Conservation (phyloP, 164 flowering plant genomes). For the Magnolia officinalis region DNA sequence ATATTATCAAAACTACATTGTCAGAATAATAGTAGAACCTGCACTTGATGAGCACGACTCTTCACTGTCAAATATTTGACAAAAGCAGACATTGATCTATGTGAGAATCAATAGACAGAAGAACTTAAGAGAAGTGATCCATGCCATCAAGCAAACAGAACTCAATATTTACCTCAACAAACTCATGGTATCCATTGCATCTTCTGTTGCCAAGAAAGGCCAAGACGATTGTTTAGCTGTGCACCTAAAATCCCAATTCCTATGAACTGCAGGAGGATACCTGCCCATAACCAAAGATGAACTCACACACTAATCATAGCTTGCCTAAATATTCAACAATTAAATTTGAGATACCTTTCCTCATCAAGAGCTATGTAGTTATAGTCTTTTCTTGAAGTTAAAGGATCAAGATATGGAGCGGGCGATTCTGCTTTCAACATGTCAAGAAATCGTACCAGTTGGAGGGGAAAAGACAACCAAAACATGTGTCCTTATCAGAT, state of each 20-base stretch:
- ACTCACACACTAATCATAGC: conserved; percentile 1
- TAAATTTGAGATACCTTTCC: conserved; percentile 32
- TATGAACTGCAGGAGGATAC: conserved; percentile 18
- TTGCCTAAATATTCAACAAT: conserved; percentile 1
- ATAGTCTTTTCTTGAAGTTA: conserved; percentile 19
- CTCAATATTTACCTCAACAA: conserved; percentile 40
- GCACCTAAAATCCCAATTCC: conserved; percentile 22
- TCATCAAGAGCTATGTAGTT: conserved; percentile 18
- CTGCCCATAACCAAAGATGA: conserved; percentile 25
- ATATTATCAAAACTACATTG: background rate
- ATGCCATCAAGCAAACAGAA: conserved; percentile 1
- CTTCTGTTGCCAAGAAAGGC: conserved; percentile 32
- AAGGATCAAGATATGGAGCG: conserved; percentile 22
- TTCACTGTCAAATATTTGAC: conserved; percentile 43
- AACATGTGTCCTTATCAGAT: background rate
- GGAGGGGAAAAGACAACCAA: background rate
- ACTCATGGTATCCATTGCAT: conserved; percentile 39
- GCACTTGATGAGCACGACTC: conserved; percentile 72
- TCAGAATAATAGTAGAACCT: conserved; percentile 34
- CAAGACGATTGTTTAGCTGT: conserved; percentile 22
- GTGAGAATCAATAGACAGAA: background rate
- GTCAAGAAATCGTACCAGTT: conserved; percentile 12
- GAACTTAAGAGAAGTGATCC: background rate
- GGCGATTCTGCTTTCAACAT: conserved; percentile 32
- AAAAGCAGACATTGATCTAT: conserved; percentile 5